Percentiles rank a stretch among this genome's conserved stretches.
Evolutionary conservation across 106 monocot genomes (phyloP).

Genomic region (Dioscorea dumetorum): DNA sequence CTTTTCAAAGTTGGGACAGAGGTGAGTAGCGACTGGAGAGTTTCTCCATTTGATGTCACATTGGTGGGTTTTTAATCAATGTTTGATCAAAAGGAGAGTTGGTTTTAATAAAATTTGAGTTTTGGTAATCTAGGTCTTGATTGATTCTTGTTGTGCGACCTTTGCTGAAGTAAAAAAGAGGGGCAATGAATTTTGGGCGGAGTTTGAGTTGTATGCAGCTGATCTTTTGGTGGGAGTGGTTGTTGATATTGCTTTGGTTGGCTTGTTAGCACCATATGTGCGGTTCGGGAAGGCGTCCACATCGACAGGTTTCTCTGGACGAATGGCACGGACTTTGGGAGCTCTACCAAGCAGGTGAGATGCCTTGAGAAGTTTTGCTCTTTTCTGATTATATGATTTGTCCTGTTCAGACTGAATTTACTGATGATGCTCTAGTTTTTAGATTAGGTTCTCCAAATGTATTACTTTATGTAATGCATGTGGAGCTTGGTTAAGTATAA

Average conservation of each 20-base stretch:
- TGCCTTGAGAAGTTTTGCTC: background rate
- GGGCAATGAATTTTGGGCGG: conserved; percentile 58
- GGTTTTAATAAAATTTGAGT: too few relatives aligned
- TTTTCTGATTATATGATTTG: background rate
- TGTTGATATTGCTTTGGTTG: conserved; percentile 51
- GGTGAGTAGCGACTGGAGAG: conserved; percentile 18
- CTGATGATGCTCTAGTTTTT: too few relatives aligned
- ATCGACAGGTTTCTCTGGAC: conserved; percentile 34
- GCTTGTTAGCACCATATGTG: conserved; percentile 71
- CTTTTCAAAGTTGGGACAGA: conserved; percentile 86
- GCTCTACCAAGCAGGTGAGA: conserved; percentile 64
- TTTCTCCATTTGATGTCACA: background rate
- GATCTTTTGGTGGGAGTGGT: conserved; percentile 59
- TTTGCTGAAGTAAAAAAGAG: conserved; percentile 58
- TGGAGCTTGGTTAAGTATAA: too few relatives aligned
- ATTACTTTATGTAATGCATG: too few relatives aligned
- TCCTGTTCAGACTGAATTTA: too few relatives aligned
- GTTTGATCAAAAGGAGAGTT: background rate
- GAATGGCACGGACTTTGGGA: conserved; percentile 40
- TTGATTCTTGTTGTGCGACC: conserved; percentile 75
- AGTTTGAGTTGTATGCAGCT: conserved; percentile 56
- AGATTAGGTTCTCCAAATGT: too few relatives aligned
- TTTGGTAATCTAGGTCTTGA: conserved; percentile 40
- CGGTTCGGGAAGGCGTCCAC: conserved; percentile 51
- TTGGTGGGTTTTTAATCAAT: too few relatives aligned